Evolutionary conservation across 2,329 filamentous ascomycete species (phyloP).

Genomic region (Teratosphaeria gauchensis): DNA sequence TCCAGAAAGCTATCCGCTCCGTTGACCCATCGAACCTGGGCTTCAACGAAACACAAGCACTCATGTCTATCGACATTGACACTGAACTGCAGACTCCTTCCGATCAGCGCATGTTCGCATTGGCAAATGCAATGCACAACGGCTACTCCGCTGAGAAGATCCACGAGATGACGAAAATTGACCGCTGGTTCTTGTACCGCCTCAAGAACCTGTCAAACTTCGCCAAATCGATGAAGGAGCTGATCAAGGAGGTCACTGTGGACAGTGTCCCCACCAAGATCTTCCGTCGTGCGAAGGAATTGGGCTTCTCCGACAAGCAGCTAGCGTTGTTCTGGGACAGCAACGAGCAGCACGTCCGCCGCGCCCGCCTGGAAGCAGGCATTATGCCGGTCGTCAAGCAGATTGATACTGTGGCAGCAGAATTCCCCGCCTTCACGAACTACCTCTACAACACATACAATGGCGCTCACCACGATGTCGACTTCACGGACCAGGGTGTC

Average conservation of each 20-base stretch:
- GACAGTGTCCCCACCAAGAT: conserved; percentile 54
- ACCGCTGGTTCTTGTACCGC: conserved; percentile 94
- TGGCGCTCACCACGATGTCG: conserved; percentile 71
- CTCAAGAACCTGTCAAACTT: conserved; percentile 89
- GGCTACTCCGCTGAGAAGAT: conserved; percentile 95
- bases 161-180: conserved; percentile 96
- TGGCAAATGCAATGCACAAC: conserved; percentile 92
- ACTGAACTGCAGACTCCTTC: conserved; percentile 94
- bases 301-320: conserved; percentile 91
- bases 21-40: conserved; percentile 94
- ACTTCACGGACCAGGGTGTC: conserved; percentile 79
- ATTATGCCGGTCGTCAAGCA: conserved; percentile 91
- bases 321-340: conserved; percentile 90
- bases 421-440: conserved; percentile 90
- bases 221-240: conserved; percentile 44
- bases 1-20: conserved; percentile 92
- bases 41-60: conserved; percentile 77
- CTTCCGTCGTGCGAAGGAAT: conserved; percentile 76
- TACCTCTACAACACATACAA: conserved; percentile 97
- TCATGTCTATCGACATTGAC: conserved; percentile 95
- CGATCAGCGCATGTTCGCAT: conserved; percentile 92
- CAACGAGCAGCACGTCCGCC: conserved; percentile 82
- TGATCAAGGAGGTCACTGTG: conserved; percentile 61
- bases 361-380: conserved; percentile 71
- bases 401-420: conserved; percentile 95